Evolutionary conservation across 108 stramenopile species (phyloP), one percentile per base, ranked within the genome.

Genomic region (Schizochytrium sp.): DNA sequence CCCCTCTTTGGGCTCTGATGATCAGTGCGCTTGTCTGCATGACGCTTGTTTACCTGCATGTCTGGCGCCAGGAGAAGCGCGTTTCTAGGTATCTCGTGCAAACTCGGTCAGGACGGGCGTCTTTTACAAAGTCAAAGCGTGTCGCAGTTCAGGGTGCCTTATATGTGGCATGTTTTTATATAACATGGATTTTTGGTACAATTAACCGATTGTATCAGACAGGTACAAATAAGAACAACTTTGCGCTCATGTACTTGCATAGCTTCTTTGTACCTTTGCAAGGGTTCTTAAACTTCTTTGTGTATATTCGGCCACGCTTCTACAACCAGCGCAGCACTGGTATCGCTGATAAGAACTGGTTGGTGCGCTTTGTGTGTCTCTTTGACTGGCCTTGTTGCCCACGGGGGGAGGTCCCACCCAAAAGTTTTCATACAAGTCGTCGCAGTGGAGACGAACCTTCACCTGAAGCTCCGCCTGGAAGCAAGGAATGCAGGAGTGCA

Each of bases 1-100:
- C 47, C 7, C 92, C 92, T 2, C 90, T 94, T 3, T 94, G 93
- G 93, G 19, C 56, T n/a, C 55, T 89, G 0, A 91, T 91, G 28
- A 19, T 89, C 13, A 4, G 89, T 17, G 83, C 88, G 13, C n/a
- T 61, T 17, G 46, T 46, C 3, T 45, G 56, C 17, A 91, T 91
- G 91, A 13, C 19, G 7, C 46, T 41, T 45, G 89, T 91, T 3
- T 91, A 91, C 61, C n/a, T 12, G 41, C 38, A 55, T 44, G 89
- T 91, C 28, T 46, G 46, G 59, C 47, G 13, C 15, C 91, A 91
- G 59, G 91, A 91, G 88, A 38, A 44, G 19, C 10, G 4, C 8
- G 88, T 89, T 60, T 44, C 59, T 4, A 59, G 41, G 40, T 90
- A 41, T 41, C 13, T 41, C 1, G 42, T 15, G 15, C 17, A 13